These are phyloP conservation scores for Endoconidiophora laricicola DNA, from an alignment of 2,329 filamentous ascomycete species.

Conservation along the genomic window DNA sequence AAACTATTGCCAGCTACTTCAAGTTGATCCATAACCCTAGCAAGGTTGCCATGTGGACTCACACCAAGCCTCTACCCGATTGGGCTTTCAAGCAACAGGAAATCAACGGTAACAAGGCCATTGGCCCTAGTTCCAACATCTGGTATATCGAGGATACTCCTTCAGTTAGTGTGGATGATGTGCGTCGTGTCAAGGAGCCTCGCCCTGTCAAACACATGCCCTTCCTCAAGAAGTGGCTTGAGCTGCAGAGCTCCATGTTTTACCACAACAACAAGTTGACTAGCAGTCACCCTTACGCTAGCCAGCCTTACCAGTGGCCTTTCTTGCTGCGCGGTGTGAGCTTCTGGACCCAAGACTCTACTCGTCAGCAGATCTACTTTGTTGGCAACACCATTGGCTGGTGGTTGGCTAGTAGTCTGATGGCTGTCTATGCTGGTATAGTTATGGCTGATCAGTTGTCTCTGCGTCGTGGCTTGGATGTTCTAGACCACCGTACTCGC, in stretches of 20 bases:
- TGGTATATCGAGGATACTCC: constrained; percentile 89
- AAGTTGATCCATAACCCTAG: constrained; percentile 89
- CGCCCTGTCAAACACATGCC: constrained; percentile 68
- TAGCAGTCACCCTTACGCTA: constrained; percentile 90
- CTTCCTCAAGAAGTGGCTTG: constrained; percentile 88
- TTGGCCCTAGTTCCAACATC: constrained; percentile 74
- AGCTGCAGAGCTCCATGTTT: constrained; percentile 97
- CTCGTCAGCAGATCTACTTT: constrained; percentile 95
- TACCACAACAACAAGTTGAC: constrained; percentile 98
- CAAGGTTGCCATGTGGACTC: constrained; percentile 98
- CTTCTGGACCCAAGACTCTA: constrained; percentile 97
- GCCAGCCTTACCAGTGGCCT: constrained; percentile 91
- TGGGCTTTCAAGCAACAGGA: constrained; percentile 97
- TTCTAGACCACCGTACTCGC: constrained; percentile 83
- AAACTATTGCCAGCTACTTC: constrained; percentile 81
- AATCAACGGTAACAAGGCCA: constrained; percentile 98
- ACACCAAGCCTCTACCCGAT: constrained; percentile 84
- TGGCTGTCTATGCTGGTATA: constrained; percentile 88
- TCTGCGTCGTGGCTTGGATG: constrained; percentile 80
- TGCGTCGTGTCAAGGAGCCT: constrained; percentile 58
- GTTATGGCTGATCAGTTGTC: constrained; percentile 86
- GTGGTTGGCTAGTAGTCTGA: constrained; percentile 85
- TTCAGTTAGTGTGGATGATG: constrained; percentile 54
- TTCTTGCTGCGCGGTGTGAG: constrained; percentile 93
- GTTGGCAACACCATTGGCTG: constrained; percentile 91